Base-by-base conservation (phyloP, 495 filamentous ascomycete genomes). In the Trypethelium eluteriae region DNA sequence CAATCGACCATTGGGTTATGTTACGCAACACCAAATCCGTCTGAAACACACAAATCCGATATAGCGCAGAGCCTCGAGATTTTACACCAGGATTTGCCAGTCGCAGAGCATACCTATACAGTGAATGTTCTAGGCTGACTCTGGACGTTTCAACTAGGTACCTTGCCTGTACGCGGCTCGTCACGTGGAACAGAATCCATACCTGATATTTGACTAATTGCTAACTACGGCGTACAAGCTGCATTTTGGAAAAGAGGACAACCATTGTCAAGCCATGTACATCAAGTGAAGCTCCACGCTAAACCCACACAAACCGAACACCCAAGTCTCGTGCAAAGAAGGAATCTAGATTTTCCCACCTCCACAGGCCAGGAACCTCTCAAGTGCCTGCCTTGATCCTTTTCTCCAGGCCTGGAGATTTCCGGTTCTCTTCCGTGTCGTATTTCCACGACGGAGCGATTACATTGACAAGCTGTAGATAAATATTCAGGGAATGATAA, bases 271-370 rank as follows among this genome's bases (percentile, higher is more conserved):
- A 35, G 10, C 25, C 10, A 59, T 59, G 14, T 59, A 59, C 53
- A 59, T 59, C 53, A 59, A 59, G 53, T 36, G 25, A 3, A 11
- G 53, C 53, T 36, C 49, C 53, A 59, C 11, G 11, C 18, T 25
- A 34, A 59, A 7, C 32, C 5, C 32, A 11, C 53, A 5, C 53
- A 32, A 7, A 34, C 53, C 53, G 36, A 59, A 59, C 53, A 36
- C 53, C 53, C n/a, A 36, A 59, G 11, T 59, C 5, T 32, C 34
- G 53, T 36, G 53, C n/a, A 34, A 36, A 59, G 36, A 59, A 59
- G 18, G 32, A 59, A 59, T 59, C 53, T 18, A 35, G 53, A 36
- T 59, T 59, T 59, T 59, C 53, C 32, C 53, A 5, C 25, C 53
- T 59, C 32, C 53, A 35, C 53, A 59, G 53, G 53, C 53, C 53